A percentile compares a stretch with the other conserved stretches of the same genome.
These are phyloP conservation scores for Russula ochroleuca DNA, from an alignment of 768 basidiomycete species.

Conservation along the genomic window DNA sequence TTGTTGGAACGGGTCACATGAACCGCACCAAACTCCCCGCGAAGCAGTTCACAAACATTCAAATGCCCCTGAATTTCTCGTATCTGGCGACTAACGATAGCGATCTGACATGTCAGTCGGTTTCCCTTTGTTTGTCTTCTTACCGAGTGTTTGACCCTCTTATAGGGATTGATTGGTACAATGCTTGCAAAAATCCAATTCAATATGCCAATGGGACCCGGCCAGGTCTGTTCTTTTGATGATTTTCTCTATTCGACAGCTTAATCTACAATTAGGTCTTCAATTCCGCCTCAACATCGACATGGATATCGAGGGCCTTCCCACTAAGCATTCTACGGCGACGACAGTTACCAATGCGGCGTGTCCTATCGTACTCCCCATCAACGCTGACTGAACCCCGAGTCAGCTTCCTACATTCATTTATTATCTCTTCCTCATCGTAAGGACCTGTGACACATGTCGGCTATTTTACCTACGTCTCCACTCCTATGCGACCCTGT, in stretches of 20 bases:
- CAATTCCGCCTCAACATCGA: slow-evolving; percentile 37
- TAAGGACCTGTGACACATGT: slow-evolving; percentile 3
- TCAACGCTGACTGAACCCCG: slow-evolving; percentile 25
- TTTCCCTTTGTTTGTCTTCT: slow-evolving; percentile 16
- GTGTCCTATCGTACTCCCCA: slow-evolving; percentile 35
- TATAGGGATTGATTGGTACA: slow-evolving; percentile 69
- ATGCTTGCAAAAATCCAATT: slow-evolving; percentile 63
- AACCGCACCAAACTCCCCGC: slow-evolving; percentile 59
- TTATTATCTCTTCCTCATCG: background rate
- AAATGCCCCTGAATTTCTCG: slow-evolving; percentile 77
- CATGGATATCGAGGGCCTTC: slow-evolving; percentile 39
- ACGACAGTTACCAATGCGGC: slow-evolving; percentile 35
- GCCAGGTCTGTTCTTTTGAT: slow-evolving; percentile 46
- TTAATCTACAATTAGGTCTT: slow-evolving; percentile 27
- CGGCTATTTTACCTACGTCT: slow-evolving; percentile 2
- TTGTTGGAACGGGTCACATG: slow-evolving; percentile 65
- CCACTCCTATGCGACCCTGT: background rate
- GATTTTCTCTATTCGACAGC: background rate
- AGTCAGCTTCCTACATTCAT: background rate
- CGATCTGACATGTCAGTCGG: slow-evolving; percentile 72
- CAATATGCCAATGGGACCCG: slow-evolving; percentile 49
- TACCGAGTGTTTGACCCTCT: slow-evolving; percentile 18
- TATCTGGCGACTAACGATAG: slow-evolving; percentile 75
- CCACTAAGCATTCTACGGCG: slow-evolving; percentile 32
- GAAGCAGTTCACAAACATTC: slow-evolving; percentile 57